A percentile compares a stretch with the other conserved stretches of the same genome.
Conservation (phyloP, 2,329 filamentous ascomycete species). For the Madurella fahalii region DNA sequence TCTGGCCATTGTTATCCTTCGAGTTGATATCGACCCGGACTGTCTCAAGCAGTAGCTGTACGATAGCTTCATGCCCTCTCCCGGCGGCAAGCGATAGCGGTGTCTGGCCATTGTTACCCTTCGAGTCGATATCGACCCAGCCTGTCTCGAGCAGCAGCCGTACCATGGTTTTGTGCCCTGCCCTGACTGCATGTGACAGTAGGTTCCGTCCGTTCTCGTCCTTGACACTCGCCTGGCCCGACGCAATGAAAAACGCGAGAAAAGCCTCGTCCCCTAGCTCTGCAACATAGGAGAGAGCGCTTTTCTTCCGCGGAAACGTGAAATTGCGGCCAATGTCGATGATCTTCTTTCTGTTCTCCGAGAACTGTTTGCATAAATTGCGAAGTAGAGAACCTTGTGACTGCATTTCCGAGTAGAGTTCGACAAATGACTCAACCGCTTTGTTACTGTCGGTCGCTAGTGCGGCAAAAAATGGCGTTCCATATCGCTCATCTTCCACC, state of each 20-base stretch:
- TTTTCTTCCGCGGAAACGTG: neutral
- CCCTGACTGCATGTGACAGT: neutral
- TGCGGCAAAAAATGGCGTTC: constrained; percentile 16
- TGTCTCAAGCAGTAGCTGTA: neutral
- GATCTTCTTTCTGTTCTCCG: neutral
- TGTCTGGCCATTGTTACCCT: constrained; percentile 2
- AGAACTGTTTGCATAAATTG: neutral
- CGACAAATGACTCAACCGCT: constrained; percentile 7
- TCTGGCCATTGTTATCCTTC: neutral
- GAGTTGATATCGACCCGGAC: neutral
- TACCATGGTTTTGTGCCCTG: neutral
- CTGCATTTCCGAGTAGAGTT: neutral
- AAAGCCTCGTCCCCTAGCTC: neutral
- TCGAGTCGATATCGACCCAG: neutral
- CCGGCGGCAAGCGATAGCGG: neutral
- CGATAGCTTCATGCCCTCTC: neutral
- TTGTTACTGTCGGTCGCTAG: constrained; percentile 8
- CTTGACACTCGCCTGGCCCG: neutral
- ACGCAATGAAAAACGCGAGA: neutral
- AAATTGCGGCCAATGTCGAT: neutral
- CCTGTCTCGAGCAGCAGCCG: neutral
- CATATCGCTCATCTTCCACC: constrained; percentile 1
- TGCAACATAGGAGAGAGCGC: neutral
- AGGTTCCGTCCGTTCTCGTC: constrained; percentile 1
- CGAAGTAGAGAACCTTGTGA: neutral